Evolutionary conservation across 192 early-diverging fungal genomes (phyloP), one percentile per base, ranked within the genome.

Genomic region (Diversispora eburnea): DNA sequence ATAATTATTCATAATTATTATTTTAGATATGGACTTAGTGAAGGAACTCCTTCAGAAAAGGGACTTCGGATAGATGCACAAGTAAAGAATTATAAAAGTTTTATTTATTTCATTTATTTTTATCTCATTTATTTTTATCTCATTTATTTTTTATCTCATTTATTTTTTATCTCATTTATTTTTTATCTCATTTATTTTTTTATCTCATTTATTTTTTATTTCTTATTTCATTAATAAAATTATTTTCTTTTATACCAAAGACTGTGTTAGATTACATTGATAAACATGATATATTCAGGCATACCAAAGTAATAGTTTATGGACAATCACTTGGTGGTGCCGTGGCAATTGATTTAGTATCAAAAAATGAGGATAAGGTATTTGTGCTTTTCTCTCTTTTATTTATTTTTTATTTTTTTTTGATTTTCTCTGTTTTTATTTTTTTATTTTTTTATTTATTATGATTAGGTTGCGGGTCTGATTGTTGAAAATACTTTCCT

Each of bases 261-360:
- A 90, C 95, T 4, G 90, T 90, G 17, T 80, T 98, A 49, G 91
- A 97, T 68, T 99, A 88, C 78, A 87, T 99, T 57, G 83, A 81
- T 45, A 79, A 81, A 6, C 92, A 97, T 74, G 86, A 86, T 15
- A 78, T 92, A 33, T 78, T 94, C 0, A 80, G 81, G n/a, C 78
- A 92, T 64, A 90, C 92, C 5, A 90, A 90, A 70, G 76, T 99
- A 51, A 81, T 99, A 48, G 87, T 94, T 0, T 98, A 92, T 78
- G 97, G 96, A 0, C 97, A 99, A 75, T 94, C 93, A 7, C 90
- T 99, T 64, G 97, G 97, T 56, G 97, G 97, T 19, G 97, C 97
- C 3, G 97, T 97, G 33, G 93, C 95, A 12, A 92, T 96, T 64
- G 84, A 96, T 72, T 78, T 92, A 60, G 94, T 94, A 6, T 85